phyloP scores from a whole-genome alignment of 805 yeast species.

The Candida rishiriensis region DNA sequence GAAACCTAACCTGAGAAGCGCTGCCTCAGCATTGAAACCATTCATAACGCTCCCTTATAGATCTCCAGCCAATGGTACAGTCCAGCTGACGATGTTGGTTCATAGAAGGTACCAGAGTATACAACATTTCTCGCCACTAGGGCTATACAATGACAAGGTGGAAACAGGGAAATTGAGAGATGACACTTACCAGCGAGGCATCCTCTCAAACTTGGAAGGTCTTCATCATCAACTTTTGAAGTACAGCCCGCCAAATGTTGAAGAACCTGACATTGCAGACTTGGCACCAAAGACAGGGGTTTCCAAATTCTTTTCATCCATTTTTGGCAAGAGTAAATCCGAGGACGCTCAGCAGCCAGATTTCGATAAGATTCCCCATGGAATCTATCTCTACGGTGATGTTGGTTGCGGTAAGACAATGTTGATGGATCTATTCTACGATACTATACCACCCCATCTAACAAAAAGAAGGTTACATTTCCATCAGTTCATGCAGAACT shows the following conservation, averaged over 20 bases:
- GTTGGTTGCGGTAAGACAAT: slow-evolving; percentile 99
- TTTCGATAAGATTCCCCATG: slow-evolving; percentile 53
- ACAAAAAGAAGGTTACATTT: slow-evolving; percentile 83
- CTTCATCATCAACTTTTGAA: slow-evolving; percentile 49
- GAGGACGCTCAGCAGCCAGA: slow-evolving; percentile 7
- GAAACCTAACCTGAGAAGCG: too few species aligned
- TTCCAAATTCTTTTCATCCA: slow-evolving; percentile 26
- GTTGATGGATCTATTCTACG: slow-evolving; percentile 94
- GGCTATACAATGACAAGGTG: slow-evolving; percentile 27
- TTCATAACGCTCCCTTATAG: too few species aligned
- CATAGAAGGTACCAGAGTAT: slow-evolving; percentile 8
- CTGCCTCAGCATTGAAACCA: too few species aligned
- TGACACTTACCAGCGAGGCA: slow-evolving; percentile 77
- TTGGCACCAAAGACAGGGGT: slow-evolving; percentile 49
- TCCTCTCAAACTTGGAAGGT: slow-evolving; percentile 55
- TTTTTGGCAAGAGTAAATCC: slow-evolving; percentile 22
- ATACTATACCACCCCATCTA: slow-evolving; percentile 72
- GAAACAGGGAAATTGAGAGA: slow-evolving; percentile 48
- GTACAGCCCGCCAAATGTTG: slow-evolving; percentile 62
- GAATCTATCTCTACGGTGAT: slow-evolving; percentile 92
- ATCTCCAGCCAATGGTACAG: too few species aligned
- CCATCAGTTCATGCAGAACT: slow-evolving; percentile 94
- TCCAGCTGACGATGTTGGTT: too few species aligned
- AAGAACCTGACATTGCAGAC: slow-evolving; percentile 45
- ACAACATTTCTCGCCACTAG: slow-evolving; percentile 22